Conservation (phyloP, 169 alveolate genomes). For the Cryptosporidium felis region DNA sequence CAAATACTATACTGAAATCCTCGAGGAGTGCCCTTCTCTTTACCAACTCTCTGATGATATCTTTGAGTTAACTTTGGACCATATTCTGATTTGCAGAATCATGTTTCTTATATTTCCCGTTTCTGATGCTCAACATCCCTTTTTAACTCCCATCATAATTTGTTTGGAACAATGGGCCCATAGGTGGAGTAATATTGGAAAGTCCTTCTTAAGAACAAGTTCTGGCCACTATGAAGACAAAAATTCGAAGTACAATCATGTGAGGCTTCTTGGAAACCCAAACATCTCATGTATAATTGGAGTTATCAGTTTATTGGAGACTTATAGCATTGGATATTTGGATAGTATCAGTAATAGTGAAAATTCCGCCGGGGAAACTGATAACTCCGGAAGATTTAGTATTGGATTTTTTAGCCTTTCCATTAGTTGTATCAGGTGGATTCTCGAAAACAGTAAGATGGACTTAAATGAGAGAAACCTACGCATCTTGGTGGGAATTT, state of each 20-base stretch:
- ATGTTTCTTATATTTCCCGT: slow-evolving; percentile 48
- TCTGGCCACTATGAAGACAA: not conserved
- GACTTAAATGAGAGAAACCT: not conserved
- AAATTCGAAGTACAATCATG: not conserved
- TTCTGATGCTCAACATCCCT: slow-evolving; percentile 62
- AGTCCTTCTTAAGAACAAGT: not conserved
- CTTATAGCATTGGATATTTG: slow-evolving; percentile 40
- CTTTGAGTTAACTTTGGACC: slow-evolving; percentile 7
- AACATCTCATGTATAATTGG: slow-evolving; percentile 43
- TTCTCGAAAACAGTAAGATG: not conserved
- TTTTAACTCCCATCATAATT: slow-evolving; percentile 38
- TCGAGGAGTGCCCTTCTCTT: slow-evolving; percentile 43
- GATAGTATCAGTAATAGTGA: too few species aligned
- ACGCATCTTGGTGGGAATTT: not conserved
- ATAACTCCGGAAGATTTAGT: slow-evolving; percentile 16
- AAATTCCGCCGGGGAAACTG: not conserved
- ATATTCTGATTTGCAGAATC: slow-evolving; percentile 45
- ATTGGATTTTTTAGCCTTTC: slow-evolving; percentile 36
- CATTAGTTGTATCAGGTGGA: slow-evolving; percentile 54
- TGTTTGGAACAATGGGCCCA: slow-evolving; percentile 68
- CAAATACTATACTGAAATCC: slow-evolving; percentile 32
- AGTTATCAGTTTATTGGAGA: slow-evolving; percentile 27
- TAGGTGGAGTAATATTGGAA: slow-evolving; percentile 59
- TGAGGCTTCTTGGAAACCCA: slow-evolving; percentile 9
- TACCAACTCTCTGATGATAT: slow-evolving; percentile 12